Base-by-base conservation (phyloP, 2,329 filamentous ascomycete species). In the Venturia pyrina region DNA sequence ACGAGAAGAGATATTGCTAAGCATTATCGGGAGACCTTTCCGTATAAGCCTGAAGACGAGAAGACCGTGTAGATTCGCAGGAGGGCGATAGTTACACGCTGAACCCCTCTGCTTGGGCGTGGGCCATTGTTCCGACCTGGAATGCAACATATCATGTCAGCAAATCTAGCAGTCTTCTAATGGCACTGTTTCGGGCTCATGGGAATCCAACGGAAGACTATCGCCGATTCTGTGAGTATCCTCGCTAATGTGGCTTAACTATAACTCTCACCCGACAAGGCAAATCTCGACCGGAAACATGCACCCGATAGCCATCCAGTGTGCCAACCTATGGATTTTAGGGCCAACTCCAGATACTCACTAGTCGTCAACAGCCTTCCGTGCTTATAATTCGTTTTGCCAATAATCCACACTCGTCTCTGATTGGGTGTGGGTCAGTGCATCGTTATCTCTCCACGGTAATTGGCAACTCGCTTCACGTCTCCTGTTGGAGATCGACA, bases 1-100 rank as follows among this genome's bases (percentile, higher is more conserved):
- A 83, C 80, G 5, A 74, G 82, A 67, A 82, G 77, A 4, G 79
- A 83, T 67, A 84, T 83, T 70, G 82, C 82, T 0, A 76, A 81
- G 69, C 73, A 78, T 2, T 84, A 83, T 65, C 78, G 74, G 67
- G 72, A 75, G 19, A 75, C 67, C 3, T 79, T 79, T 66, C 78
- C 78, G 1, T 80, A 79, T 65, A 70, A 70, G 48, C 63, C 68
- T 41, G 59, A 50, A 21, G 59, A 41, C 5, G 64, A 32, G 37
- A 28, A 28, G 28, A 10, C 50, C 19, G 5, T 5, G 15, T 57
- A 28, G 17, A 7, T 34, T 19, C 5, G 21, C 2, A 37, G 37
- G 37, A 40, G 8, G 37, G 13, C 8, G 37, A 40, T 40, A 13
- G 13, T 1, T 40, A 40, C 37, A 40, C 37, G 37, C 6, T 40